These are phyloP conservation scores for Phytophthora capsici DNA, from an alignment of 352 stramenopile species.

Conservation along the genomic window DNA sequence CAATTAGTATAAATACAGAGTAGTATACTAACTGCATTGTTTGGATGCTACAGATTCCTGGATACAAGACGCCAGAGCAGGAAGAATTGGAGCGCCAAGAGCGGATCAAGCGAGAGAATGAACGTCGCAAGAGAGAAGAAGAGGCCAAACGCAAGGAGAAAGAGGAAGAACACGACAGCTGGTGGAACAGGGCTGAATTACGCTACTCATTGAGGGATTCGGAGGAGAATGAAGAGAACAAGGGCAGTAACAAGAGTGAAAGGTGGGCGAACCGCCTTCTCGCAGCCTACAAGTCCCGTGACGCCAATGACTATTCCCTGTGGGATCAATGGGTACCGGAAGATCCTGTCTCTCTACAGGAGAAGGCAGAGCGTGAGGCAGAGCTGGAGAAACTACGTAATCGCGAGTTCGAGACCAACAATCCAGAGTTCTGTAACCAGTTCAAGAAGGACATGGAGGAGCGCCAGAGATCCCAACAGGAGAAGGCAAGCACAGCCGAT, in stretches of 20 bases:
- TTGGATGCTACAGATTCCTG: conserved; percentile 56
- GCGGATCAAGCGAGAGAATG: conserved; percentile 40
- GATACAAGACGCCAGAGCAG: conserved; percentile 80
- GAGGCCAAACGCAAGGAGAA: conserved; percentile 52
- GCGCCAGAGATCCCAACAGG: conserved; percentile 56
- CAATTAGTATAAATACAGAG: neutral
- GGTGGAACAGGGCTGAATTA: conserved; percentile 73
- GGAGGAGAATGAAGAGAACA: conserved; percentile 15
- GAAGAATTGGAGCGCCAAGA: conserved; percentile 61
- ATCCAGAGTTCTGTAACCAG: conserved; percentile 80
- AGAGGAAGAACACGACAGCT: conserved; percentile 65
- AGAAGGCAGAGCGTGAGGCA: conserved; percentile 59
- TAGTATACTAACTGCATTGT: neutral
- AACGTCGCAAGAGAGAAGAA: conserved; percentile 49
- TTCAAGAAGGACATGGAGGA: conserved; percentile 79
- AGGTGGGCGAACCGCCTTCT: conserved; percentile 68
- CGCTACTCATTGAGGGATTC: conserved; percentile 46
- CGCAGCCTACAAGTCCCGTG: conserved; percentile 70
- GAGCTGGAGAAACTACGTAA: conserved; percentile 72
- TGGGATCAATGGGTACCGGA: conserved; percentile 79
- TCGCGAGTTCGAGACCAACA: conserved; percentile 76
- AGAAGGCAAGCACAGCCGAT: conserved; percentile 58
- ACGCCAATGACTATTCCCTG: conserved; percentile 86
- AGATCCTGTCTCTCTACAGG: conserved; percentile 69
- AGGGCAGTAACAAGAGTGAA: conserved; percentile 27